Percentiles rank a stretch among this genome's conserved stretches.
Conservation (phyloP, 371 early-diverging fungal species). For the Haplosporangium sp. region DNA sequence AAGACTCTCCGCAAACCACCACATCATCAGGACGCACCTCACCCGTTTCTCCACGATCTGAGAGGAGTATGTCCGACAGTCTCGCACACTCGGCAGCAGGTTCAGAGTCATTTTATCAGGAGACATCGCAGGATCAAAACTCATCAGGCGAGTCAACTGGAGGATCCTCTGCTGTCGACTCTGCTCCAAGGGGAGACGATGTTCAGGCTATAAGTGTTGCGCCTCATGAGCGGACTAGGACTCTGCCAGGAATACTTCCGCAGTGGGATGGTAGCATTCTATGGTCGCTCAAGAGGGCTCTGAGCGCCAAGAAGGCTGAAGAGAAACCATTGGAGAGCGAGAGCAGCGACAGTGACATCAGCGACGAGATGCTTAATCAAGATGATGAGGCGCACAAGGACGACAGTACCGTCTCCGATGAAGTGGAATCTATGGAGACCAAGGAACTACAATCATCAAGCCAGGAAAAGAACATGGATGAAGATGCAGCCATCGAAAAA, state of each 20-base stretch:
- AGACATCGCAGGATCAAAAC: constrained; percentile 4
- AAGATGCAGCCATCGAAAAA: neutral
- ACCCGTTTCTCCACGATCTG: constrained; percentile 18
- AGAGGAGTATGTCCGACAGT: constrained; percentile 13
- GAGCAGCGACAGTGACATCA: constrained; percentile 30
- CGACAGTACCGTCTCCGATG: neutral
- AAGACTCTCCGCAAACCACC: neutral
- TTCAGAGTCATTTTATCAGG: constrained; percentile 7
- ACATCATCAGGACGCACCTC: constrained; percentile 6
- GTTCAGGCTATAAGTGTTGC: constrained; percentile 16
- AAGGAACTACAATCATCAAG: neutral
- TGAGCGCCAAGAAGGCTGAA: constrained; percentile 26
- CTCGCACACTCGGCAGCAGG: neutral
- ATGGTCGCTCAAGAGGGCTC: constrained; percentile 38
- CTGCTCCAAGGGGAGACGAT: constrained; percentile 1
- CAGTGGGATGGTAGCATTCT: constrained; percentile 43
- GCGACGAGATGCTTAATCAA: constrained; percentile 2
- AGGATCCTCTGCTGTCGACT: constrained; percentile 1
- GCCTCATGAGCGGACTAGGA: constrained; percentile 38
- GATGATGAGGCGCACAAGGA: constrained; percentile 7
- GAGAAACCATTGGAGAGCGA: constrained; percentile 31
- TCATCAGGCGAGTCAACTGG: constrained; percentile 12
- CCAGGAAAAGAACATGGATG: neutral
- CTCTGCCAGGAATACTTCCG: constrained; percentile 41
- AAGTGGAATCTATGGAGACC: neutral